Evolutionary conservation across 441 rosid genomes (phyloP).

Genomic region (Cnidoscolus chayamansa): DNA sequence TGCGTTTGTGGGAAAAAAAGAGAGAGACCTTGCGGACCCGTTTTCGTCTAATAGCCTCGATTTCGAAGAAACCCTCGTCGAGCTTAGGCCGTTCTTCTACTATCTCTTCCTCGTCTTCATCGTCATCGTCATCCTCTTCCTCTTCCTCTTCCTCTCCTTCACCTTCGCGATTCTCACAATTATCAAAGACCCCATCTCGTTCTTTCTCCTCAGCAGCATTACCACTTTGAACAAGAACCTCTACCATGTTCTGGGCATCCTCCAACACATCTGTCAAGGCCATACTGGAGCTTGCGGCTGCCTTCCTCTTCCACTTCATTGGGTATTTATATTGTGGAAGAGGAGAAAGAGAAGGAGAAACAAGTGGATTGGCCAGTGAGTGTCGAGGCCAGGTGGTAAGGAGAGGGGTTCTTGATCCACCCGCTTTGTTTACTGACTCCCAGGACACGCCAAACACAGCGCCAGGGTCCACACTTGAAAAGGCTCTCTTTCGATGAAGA

Average conservation of each 20-base stretch:
- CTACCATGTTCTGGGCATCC: slow-evolving; percentile 19
- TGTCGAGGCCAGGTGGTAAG: too few relatives aligned
- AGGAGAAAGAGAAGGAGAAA: too few relatives aligned
- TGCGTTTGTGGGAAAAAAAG: neutral
- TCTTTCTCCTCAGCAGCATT: slow-evolving; percentile 28
- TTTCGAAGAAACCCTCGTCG: slow-evolving; percentile 90
- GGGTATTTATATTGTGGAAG: neutral
- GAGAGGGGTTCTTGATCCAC: too few relatives aligned
- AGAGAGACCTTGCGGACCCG: slow-evolving; percentile 72
- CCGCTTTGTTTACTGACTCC: too few relatives aligned
- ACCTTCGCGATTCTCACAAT: slow-evolving; percentile 33
- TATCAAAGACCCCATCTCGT: slow-evolving; percentile 15
- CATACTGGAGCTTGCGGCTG: slow-evolving; percentile 14
- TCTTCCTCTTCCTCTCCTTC: slow-evolving; percentile 31
- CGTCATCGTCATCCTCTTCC: slow-evolving; percentile 37
- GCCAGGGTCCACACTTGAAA: too few relatives aligned
- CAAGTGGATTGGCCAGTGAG: neutral
- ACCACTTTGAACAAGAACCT: slow-evolving; percentile 16
- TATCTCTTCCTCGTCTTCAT: slow-evolving; percentile 26
- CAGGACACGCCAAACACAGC: too few relatives aligned
- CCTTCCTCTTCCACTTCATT: slow-evolving; percentile 33
- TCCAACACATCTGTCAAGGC: slow-evolving; percentile 17
- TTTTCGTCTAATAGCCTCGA: slow-evolving; percentile 93
- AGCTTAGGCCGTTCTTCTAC: slow-evolving; percentile 66
- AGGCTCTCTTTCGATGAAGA: too few relatives aligned